Evolutionary conservation across 805 yeast genomes (phyloP).

Genomic region (Saccharomyces eubayanus): DNA sequence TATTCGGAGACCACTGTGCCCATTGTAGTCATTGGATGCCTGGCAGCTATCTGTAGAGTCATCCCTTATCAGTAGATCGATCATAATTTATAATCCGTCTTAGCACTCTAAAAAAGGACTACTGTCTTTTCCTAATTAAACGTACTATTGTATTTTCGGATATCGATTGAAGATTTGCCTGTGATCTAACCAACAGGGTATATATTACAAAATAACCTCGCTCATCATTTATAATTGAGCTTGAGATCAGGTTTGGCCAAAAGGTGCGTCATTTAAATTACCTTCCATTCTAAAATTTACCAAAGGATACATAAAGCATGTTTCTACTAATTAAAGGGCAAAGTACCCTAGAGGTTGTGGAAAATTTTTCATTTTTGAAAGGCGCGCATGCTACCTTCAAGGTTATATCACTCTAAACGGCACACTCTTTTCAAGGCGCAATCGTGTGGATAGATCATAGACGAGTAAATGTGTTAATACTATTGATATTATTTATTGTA

Average conservation of each 20-base stretch:
- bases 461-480: not conserved
- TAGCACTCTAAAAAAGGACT: not conserved
- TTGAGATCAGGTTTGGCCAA: not conserved
- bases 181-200: not conserved
- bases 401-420: not conserved
- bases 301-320: not conserved
- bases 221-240: not conserved
- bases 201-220: not conserved
- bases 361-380: not conserved
- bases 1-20: conserved; percentile 38
- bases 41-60: conserved; percentile 32
- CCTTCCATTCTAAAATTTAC: not conserved
- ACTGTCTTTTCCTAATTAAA: not conserved
- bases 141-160: not conserved
- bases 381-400: not conserved
- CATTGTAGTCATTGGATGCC: conserved; percentile 38
- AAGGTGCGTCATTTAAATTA: not conserved
- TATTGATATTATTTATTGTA: not conserved
- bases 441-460: not conserved
- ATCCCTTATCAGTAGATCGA: conserved; percentile 8
- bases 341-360: not conserved
- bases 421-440: not conserved
- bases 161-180: not conserved
- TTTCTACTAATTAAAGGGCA: not conserved
- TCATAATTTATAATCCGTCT: not conserved